These are phyloP conservation scores for Quercus cerris DNA, from an alignment of 306 rosid genomes.

Conservation along the genomic window DNA sequence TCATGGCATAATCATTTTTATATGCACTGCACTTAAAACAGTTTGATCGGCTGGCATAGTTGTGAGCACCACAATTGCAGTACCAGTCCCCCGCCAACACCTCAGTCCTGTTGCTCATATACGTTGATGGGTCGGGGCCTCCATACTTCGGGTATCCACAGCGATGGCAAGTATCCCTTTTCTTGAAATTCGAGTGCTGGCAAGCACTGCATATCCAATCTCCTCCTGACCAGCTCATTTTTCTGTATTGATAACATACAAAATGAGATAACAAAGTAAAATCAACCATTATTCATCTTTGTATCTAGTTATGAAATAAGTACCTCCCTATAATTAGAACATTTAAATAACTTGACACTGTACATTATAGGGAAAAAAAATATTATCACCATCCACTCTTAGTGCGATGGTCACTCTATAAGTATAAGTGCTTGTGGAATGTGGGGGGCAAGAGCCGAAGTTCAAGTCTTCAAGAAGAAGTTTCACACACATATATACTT, in stretches of 20 bases:
- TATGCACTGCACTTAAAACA: conserved; percentile 68
- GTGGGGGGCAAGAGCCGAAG: rapidly evolving
- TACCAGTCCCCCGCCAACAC: conserved; percentile 94
- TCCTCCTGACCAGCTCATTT: conserved; percentile 94
- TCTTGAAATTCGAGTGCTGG: conserved; percentile 84
- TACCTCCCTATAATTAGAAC: too few species aligned
- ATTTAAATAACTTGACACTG: too few species aligned
- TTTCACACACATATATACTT: too few species aligned
- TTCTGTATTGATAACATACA: conserved; percentile 22
- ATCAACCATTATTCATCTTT: conserved; percentile 4
- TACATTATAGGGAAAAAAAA: too few species aligned
- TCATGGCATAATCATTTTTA: conserved; percentile 48
- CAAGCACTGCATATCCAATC: conserved; percentile 97
- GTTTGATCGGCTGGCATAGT: conserved; percentile 83
- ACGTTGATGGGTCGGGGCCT: conserved; percentile 84
- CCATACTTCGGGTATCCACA: conserved; percentile 90
- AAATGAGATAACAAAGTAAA: conserved; percentile 9
- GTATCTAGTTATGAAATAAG: neutral
- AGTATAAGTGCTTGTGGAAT: too few species aligned
- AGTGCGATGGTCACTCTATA: rapidly evolving
- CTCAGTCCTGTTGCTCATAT: conserved; percentile 56
- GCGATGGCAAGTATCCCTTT: conserved; percentile 77
- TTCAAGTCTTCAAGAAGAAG: too few species aligned
- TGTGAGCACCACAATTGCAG: conserved; percentile 93
- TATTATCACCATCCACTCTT: too few species aligned